Percentiles rank a stretch among this genome's conserved stretches.
Evolutionary conservation across 1,284 basidiomycete genomes (phyloP).

Genomic region (Flammula alnicola): DNA sequence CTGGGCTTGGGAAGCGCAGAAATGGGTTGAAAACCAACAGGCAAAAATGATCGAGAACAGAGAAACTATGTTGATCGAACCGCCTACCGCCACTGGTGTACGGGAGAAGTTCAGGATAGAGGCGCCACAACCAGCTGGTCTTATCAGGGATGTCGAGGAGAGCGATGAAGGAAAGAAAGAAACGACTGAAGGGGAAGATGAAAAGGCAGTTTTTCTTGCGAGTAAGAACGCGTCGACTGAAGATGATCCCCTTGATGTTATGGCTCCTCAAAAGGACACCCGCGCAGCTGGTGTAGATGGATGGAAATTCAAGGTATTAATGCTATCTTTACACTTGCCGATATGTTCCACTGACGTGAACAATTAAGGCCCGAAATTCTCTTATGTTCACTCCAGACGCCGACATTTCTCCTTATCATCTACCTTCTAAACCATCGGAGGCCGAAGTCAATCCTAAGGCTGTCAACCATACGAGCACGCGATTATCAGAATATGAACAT

Average conservation of each 20-base stretch:
- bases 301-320: constrained; percentile 85
- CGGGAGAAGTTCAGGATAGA: constrained; percentile 71
- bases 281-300: constrained; percentile 74
- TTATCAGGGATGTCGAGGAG: constrained; percentile 47
- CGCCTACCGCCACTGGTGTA: constrained; percentile 63
- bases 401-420: constrained; percentile 79
- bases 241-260: constrained; percentile 55
- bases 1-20: constrained; percentile 94
- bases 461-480: constrained; percentile 81
- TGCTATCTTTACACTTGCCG: constrained; percentile 8
- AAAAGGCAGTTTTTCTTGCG: constrained; percentile 30
- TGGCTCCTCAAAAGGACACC: constrained; percentile 77
- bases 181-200: constrained; percentile 35
- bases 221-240: constrained; percentile 31
- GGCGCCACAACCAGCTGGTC: constrained; percentile 52
- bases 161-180: constrained; percentile 26
- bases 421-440: constrained; percentile 38
- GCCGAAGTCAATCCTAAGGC: constrained; percentile 59
- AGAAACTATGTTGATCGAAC: constrained; percentile 73
- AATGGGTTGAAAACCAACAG: constrained; percentile 69
- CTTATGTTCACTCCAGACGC: constrained; percentile 94
- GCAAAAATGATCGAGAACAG: constrained; percentile 64
- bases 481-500: constrained; percentile 71
- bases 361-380: constrained; percentile 78
- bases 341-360: constrained; percentile 15